phyloP scores from a whole-genome alignment of 169 alveolate species.

The Toxoplasma gondii region DNA sequence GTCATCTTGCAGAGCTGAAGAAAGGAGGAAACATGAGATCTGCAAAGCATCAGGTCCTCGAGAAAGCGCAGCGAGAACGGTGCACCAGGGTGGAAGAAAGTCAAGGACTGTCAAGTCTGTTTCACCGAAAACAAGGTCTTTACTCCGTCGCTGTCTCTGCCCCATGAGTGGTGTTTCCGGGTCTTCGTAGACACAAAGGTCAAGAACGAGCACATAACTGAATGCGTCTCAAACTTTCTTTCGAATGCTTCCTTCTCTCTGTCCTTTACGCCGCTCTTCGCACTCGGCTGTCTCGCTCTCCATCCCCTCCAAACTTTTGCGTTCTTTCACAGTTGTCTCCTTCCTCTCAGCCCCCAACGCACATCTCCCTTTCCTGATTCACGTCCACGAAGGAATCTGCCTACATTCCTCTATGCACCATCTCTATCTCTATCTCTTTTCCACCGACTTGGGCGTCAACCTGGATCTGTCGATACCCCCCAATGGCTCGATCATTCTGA shows the following conservation, averaged over 20 bases:
- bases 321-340: background rate
- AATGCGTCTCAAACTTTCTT: too few species aligned
- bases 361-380: background rate
- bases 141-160: background rate
- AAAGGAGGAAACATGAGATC: background rate
- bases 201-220: too few species aligned
- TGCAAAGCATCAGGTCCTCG: background rate
- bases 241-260: background rate
- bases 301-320: too few species aligned
- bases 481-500: too few species aligned
- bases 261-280: background rate
- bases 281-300: background rate
- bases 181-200: too few species aligned
- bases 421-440: too few species aligned
- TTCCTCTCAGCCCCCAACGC: background rate
- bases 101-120: too few species aligned
- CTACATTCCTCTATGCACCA: too few species aligned
- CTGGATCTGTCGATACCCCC: too few species aligned
- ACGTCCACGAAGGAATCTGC: background rate
- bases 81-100: background rate
- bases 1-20: conserved; percentile 49
- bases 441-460: too few species aligned
- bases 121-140: too few species aligned
- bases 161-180: background rate
- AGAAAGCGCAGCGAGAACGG: background rate